Percentiles rank a stretch among this genome's conserved stretches.
Evolutionary conservation across 176 grass and related monocot species (phyloP).

Genomic region (Alopecurus myosuroides): DNA sequence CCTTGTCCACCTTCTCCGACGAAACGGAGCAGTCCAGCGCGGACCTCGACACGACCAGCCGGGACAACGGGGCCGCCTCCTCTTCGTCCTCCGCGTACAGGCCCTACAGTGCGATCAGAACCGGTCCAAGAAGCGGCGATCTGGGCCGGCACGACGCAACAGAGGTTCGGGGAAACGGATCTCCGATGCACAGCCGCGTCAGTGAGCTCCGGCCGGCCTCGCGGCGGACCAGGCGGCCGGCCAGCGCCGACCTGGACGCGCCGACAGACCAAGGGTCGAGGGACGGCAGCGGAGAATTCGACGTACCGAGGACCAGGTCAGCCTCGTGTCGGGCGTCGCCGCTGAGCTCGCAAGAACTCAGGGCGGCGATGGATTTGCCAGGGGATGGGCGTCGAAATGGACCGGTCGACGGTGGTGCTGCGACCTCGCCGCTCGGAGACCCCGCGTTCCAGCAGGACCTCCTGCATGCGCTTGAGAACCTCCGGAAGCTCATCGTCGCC

Average conservation of each 20-base stretch:
- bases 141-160: neutral
- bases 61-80: neutral
- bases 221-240: constrained; percentile 29
- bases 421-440: constrained; percentile 30
- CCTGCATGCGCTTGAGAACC: constrained; percentile 47
- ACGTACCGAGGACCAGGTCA: constrained; percentile 19
- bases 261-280: neutral
- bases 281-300: constrained; percentile 7
- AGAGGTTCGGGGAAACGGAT: neutral
- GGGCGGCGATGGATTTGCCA: neutral
- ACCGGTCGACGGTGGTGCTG: neutral
- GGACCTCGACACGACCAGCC: neutral
- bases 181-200: constrained; percentile 23
- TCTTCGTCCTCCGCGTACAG: constrained; percentile 19
- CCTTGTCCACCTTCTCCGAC: constrained; percentile 44
- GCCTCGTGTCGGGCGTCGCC: constrained; percentile 15
- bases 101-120: neutral
- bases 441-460: constrained; percentile 40
- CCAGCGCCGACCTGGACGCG: neutral
- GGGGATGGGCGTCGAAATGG: neutral
- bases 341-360: constrained; percentile 37
- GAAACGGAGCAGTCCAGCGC: neutral
- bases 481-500: constrained; percentile 43
- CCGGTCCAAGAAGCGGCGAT: neutral
- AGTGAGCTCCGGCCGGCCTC: constrained; percentile 38